Evolutionary conservation across 306 rosid genomes (phyloP), one percentile per base, ranked within the genome.

Genomic region (Datisca glomerata): DNA sequence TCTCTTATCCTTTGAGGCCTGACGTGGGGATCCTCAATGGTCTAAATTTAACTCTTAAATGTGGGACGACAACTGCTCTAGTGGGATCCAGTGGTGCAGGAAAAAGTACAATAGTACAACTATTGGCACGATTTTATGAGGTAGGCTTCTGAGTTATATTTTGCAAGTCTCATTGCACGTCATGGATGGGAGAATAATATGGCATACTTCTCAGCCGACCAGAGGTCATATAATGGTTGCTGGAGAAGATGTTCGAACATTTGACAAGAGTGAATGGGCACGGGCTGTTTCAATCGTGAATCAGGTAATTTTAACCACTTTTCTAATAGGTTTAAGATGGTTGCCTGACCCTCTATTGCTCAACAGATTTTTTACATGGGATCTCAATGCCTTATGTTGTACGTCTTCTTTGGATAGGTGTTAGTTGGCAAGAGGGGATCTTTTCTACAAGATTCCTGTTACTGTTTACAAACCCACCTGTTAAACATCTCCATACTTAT

Each of bases 211-310:
- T 70, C 75, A 89, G 97, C 91, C 97, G 55, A 52, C 70, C 49
- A 58, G 31, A 55, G 97, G 97, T 44, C 72, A 77, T 48, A 77
- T 89, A 53, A 83, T 81, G 47, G 93, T 89, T 64, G 87, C 68
- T 18, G 91, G 74, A 51, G 97, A 89, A 57, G 97, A 89, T 68
- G 65, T 77, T 45, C 83, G 93, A 24, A 72, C 91, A 63, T 80
- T 89, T 68, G 93, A 89, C 74, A 89, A 89, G 74, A 79, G 73
- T 7, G 94, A 83, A 77, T 87, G 97, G 97, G 89, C 97, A 35
- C 75, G 71, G 23, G 75, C 72, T 35, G 75, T 89, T 40, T 80
- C 95, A 12, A 72, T 77, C 25, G 97, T 89, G 43, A 89, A 80
- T 57, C 97, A 89, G 63, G 95, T 89, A 70, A 32, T 59, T 31